Base-by-base conservation (phyloP, 768 basidiomycete species). In the Boletus rex-veris region DNA sequence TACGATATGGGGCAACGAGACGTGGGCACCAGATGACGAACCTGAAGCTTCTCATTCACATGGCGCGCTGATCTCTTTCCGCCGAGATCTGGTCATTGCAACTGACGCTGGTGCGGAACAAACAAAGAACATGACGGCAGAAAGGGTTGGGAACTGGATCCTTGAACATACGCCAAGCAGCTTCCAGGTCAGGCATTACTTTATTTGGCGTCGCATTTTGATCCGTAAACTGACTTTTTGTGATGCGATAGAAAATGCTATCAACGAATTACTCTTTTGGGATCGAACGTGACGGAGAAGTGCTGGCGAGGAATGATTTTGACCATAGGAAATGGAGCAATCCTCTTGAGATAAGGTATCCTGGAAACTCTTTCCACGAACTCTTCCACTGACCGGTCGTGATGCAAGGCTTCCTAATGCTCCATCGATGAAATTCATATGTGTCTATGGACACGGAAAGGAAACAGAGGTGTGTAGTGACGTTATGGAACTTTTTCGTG, bases 361-460 rank as follows among this genome's bases (percentile, higher is more conserved):
- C 52, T 19, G 16, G 2, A 5, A 18, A 3, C 9, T 31, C 18
- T 36, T 33, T 33, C 24, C 12, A 37, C 50, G 39, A 45, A 33
- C 26, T 41, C 26, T 18, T 52, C 35, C n/a, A 26, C 42, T 60
- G 11, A 45, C 41, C 5, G 0, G 21, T 26, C 18, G 40, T 41
- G 35, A 46, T 37, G 24, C 3, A 35, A 91, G 90, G 59, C 75
- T 99, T 16, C 96, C 96, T 1, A 71, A 84, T 44, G 97, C 97
- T 0, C 94, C 96, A 1, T 88, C 86, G 5, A 88, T 97, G 85
- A 91, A 87, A 65, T 85, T 96, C 28, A 90, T 86, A 68, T 98
- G 95, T 58, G 82, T 94, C 3, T 98, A 98, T 73, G 96, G 96
- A 0, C 87, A 92, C 60, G 96, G 96, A 18, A 98, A 98, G 66